Conservation (phyloP, 306 rosid species). For the Pyrus communis region DNA sequence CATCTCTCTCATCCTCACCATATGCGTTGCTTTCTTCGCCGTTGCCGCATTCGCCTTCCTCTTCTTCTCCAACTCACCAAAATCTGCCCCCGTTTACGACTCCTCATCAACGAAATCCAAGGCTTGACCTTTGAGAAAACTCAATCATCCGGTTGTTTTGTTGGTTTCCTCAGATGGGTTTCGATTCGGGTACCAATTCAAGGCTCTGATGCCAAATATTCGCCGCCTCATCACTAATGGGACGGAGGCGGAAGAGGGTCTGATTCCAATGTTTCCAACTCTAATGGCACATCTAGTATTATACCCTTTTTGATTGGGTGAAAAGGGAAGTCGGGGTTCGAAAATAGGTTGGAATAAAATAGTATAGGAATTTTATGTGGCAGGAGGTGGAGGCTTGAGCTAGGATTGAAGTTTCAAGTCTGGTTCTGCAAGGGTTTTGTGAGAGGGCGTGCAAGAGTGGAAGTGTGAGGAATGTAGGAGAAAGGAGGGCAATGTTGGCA, state of each 20-base stretch:
- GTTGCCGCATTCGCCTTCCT: constrained; percentile 61
- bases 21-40: constrained; percentile 56
- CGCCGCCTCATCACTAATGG: constrained; percentile 67
- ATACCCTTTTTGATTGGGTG: too few species aligned
- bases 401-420: too few species aligned
- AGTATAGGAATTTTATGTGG: too few species aligned
- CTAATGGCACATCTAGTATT: constrained; percentile 6
- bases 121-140: constrained; percentile 59
- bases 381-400: too few species aligned
- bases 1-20: constrained; percentile 48
- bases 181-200: constrained; percentile 94
- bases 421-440: too few species aligned
- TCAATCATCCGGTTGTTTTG: constrained; percentile 53
- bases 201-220: constrained; percentile 53
- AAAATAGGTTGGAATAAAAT: too few species aligned
- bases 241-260: constrained; percentile 76
- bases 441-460: too few species aligned
- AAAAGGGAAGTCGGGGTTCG: too few species aligned
- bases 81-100: neutral
- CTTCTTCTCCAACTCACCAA: constrained; percentile 46
- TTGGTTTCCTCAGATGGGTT: constrained; percentile 87
- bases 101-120: neutral
- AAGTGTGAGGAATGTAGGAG: too few species aligned
- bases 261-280: constrained; percentile 85
- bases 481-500: too few species aligned